Base-by-base conservation (phyloP, 2,329 filamentous ascomycete species). In the Biscogniauxia mediterranea region DNA sequence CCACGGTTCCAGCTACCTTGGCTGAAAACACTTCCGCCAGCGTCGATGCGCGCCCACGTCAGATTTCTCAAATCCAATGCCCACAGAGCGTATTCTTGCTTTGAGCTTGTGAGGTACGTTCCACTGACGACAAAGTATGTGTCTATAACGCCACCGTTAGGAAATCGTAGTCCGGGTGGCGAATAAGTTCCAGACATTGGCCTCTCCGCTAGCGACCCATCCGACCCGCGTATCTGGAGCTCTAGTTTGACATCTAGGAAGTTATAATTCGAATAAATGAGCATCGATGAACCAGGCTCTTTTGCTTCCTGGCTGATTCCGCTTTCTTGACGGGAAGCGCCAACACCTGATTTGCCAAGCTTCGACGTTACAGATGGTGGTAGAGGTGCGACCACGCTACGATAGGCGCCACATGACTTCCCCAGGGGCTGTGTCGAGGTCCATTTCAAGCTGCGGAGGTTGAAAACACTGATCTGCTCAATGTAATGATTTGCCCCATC, bases 191-290 rank as follows among this genome's bases (percentile, higher is more conserved):
- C 90, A 19, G 89, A 88, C 94, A 99, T 98, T 25, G 90, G 86
- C 76, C 91, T 93, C 75, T 99, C 95, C 0, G 87, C 85, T 57
- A 99, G 79, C 0, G 87, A 88, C 28, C 95, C 94, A 73, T 98
- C 93, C 1, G 92, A 86, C 8, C 90, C 82, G 57, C 95, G 87
- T 54, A 99, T 87, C 75, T 98, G 95, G 46, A 99, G 80, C 76
- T 99, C 95, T 23, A 99, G 80, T 74, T 97, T 98, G 67, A 99
- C 95, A 70, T 99, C 94, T 59, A 99, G 77, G 71, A 99, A 99
- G 76, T 99, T 98, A 77, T 99, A 99, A 74, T 99, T 99, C 23
- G 94, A 98, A 76, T 99, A 99, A 53, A 99, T 96, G 64, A 99
- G 83, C 93, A 98, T 97, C 1, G 87, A 88, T 1, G 85, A 86